These are phyloP conservation scores for Prunus mume DNA, from an alignment of 306 rosid species.

Conservation along the genomic window DNA sequence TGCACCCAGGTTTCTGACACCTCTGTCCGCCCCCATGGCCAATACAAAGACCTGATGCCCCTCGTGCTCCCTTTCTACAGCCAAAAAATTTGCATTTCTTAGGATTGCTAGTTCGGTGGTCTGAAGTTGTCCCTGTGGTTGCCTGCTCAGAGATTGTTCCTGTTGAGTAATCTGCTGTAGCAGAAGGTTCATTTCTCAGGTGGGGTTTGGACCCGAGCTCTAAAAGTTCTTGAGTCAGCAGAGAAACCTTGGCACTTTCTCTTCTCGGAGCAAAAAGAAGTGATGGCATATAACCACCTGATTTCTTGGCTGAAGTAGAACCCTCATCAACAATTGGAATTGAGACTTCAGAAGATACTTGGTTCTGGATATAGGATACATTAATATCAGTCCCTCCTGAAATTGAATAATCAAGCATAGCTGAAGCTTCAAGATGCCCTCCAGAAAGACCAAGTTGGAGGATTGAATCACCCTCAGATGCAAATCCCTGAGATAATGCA, in stretches of 20 bases:
- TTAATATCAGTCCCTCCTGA: constrained; percentile 56
- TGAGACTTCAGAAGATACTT: constrained; percentile 39
- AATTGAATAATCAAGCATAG: constrained; percentile 53
- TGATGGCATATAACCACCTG: constrained; percentile 94
- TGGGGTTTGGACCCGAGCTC: constrained; percentile 40
- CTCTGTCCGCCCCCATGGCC: constrained; percentile 99
- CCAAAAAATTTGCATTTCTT: constrained; percentile 74
- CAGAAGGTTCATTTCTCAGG: constrained; percentile 45
- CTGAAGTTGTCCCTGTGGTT: constrained; percentile 44
- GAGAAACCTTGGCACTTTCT: constrained; percentile 34
- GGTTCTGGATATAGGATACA: constrained; percentile 38
- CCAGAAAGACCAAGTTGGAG: constrained; percentile 94
- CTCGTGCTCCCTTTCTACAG: constrained; percentile 86
- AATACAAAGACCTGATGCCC: constrained; percentile 95
- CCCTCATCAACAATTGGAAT: constrained; percentile 86
- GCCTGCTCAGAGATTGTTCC: constrained; percentile 48
- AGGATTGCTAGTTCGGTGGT: constrained; percentile 47
- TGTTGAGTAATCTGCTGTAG: constrained; percentile 46
- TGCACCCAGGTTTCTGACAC: constrained; percentile 95
- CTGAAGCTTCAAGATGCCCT: constrained; percentile 60
- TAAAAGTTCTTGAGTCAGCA: constrained; percentile 39
- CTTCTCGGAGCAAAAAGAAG: constrained; percentile 84
- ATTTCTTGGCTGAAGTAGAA: constrained; percentile 86
- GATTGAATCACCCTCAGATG: constrained; percentile 66
- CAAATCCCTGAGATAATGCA: constrained; percentile 39